These are phyloP conservation scores for Trematosphaeria pertusa DNA, from an alignment of 2,329 filamentous ascomycete species.

Conservation along the genomic window DNA sequence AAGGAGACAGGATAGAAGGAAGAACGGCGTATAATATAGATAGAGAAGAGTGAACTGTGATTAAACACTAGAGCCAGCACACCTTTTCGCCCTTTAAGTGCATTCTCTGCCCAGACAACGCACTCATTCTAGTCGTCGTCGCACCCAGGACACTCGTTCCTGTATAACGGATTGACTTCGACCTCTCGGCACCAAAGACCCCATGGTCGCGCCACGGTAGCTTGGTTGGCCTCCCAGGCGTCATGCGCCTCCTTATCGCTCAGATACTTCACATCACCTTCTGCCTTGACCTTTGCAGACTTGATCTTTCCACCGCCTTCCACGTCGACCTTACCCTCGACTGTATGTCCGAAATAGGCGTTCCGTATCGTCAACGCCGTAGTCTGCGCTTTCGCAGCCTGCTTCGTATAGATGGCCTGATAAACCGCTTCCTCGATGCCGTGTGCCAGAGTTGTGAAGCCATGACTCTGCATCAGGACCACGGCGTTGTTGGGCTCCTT, in stretches of 20 bases:
- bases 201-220: constrained; percentile 50
- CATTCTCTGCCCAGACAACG: too few relatives aligned
- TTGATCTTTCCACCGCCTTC: constrained; percentile 50
- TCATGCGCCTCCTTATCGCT: constrained; percentile 52
- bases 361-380: constrained; percentile 44
- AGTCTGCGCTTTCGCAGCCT: constrained; percentile 51
- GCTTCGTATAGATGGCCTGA: constrained; percentile 52
- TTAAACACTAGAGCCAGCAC: too few relatives aligned
- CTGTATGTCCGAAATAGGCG: constrained; percentile 42
- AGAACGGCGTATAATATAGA: too few relatives aligned
- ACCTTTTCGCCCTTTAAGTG: too few relatives aligned
- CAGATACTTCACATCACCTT: constrained; percentile 52
- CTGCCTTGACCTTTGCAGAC: constrained; percentile 49
- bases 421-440: constrained; percentile 55
- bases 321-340: constrained; percentile 50
- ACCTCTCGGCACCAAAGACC: constrained; percentile 53
- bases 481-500: constrained; percentile 45
- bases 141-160: constrained; percentile 46
- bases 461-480: constrained; percentile 53
- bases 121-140: constrained; percentile 32
- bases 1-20: too few relatives aligned
- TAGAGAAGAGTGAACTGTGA: too few relatives aligned
- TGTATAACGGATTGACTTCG: constrained; percentile 47
- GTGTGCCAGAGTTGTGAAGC: constrained; percentile 52
- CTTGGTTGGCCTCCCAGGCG: constrained; percentile 46